Percentiles rank a stretch among this genome's conserved stretches.
phyloP scores from a whole-genome alignment of 495 filamentous ascomycete genomes.

The Xylaria venustula region DNA sequence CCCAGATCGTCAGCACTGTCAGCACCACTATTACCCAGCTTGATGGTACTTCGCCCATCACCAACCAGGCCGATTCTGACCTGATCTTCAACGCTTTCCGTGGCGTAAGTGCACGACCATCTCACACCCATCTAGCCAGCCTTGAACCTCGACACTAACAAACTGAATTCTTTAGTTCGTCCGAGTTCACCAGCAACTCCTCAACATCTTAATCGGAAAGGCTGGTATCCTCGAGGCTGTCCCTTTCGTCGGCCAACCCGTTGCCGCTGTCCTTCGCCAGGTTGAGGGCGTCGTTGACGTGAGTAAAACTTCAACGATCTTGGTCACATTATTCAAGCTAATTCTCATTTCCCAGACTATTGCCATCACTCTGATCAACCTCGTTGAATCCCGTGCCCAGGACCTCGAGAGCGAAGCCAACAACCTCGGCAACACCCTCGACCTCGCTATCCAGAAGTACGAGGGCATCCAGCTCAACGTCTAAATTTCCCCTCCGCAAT shows the following conservation, averaged over 20 bases:
- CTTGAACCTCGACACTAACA: neutral
- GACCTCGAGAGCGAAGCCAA: slow-evolving; percentile 12
- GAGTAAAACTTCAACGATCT: slow-evolving; percentile 5
- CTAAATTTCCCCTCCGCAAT: neutral
- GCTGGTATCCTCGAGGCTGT: slow-evolving; percentile 21
- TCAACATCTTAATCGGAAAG: slow-evolving; percentile 34
- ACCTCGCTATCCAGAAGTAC: slow-evolving; percentile 10
- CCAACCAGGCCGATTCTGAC: slow-evolving; percentile 15
- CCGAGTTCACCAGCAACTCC: slow-evolving; percentile 21
- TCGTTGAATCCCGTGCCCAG: neutral
- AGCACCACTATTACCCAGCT: slow-evolving; percentile 1
- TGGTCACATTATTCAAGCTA: neutral
- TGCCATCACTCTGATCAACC: slow-evolving; percentile 14
- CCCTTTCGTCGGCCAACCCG: slow-evolving; percentile 26
- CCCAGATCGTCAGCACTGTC: slow-evolving; percentile 20
- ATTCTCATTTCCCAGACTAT: slow-evolving; percentile 4
- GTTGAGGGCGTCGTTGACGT: slow-evolving; percentile 27
- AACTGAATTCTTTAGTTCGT: slow-evolving; percentile 17
- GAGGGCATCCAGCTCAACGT: neutral
- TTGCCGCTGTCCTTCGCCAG: slow-evolving; percentile 13
- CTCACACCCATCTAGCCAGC: too few relatives aligned
- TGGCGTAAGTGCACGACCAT: slow-evolving; percentile 5
- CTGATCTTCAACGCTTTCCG: slow-evolving; percentile 6
- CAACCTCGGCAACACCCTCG: slow-evolving; percentile 15
- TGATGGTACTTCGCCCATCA: slow-evolving; percentile 1